These are phyloP conservation scores for Colletotrichum endophyticum DNA, from an alignment of 2,329 filamentous ascomycete species.

Conservation along the genomic window DNA sequence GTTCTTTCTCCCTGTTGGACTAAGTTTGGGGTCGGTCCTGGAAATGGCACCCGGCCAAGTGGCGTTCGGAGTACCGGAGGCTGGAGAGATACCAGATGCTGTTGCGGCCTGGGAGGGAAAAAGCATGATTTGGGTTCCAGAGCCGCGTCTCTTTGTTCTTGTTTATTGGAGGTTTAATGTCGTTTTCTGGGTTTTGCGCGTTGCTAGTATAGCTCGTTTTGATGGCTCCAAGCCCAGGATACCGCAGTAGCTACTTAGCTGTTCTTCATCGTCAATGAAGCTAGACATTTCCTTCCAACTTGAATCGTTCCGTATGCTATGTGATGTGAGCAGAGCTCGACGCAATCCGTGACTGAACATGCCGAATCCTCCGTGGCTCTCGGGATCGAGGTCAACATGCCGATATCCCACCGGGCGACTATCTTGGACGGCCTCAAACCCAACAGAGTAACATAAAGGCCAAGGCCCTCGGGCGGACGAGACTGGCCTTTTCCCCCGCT, in stretches of 20 bases:
- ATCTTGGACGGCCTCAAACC: neutral
- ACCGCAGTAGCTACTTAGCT: conserved; percentile 2
- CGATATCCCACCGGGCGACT: neutral
- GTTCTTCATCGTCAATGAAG: conserved; percentile 3
- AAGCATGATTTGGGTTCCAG: conserved; percentile 18
- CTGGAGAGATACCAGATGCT: conserved; percentile 24
- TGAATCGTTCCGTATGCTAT: neutral
- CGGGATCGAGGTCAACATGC: neutral
- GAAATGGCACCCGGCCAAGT: conserved; percentile 21
- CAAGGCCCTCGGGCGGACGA: neutral
- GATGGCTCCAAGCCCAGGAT: conserved; percentile 6
- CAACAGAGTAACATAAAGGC: neutral
- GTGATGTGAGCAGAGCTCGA: neutral
- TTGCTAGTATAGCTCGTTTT: conserved; percentile 18
- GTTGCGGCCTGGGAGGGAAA: conserved; percentile 18
- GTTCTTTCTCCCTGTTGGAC: conserved; percentile 22
- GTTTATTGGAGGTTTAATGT: conserved; percentile 11
- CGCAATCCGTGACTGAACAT: neutral
- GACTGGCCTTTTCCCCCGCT: neutral
- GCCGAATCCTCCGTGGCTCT: neutral
- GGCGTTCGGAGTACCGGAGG: conserved; percentile 24
- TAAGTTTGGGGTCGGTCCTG: conserved; percentile 11
- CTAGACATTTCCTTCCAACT: neutral
- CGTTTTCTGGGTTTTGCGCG: neutral
- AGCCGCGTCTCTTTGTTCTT: conserved; percentile 5